Evolutionary conservation across 805 yeast genomes (phyloP).

Genomic region (Candida schatavii): DNA sequence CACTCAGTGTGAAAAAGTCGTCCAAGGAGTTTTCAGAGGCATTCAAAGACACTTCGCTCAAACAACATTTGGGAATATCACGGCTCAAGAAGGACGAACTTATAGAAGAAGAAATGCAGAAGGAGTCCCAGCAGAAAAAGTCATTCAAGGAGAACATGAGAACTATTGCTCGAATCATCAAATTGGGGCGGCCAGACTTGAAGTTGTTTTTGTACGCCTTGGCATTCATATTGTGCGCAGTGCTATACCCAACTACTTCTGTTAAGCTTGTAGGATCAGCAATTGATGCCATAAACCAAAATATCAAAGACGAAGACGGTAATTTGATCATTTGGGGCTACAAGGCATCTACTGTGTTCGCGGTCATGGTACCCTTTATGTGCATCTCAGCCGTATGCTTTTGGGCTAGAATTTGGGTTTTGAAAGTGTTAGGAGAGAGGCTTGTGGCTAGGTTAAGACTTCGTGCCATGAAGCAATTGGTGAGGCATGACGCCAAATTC

Average conservation of each 20-base stretch:
- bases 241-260: slow-evolving; percentile 41
- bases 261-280: slow-evolving; percentile 44
- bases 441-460: slow-evolving; percentile 42
- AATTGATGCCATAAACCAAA: slow-evolving; percentile 39
- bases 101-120: slow-evolving; percentile 29
- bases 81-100: slow-evolving; percentile 21
- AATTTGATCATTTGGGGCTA: slow-evolving; percentile 43
- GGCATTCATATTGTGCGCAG: slow-evolving; percentile 42
- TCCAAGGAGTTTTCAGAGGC: not conserved
- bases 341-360: slow-evolving; percentile 39
- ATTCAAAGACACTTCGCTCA: slow-evolving; percentile 13
- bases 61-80: slow-evolving; percentile 28
- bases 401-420: slow-evolving; percentile 47
- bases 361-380: slow-evolving; percentile 44
- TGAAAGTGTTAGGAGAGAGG: slow-evolving; percentile 40
- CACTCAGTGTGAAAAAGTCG: not conserved
- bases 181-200: slow-evolving; percentile 38
- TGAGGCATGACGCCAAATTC: slow-evolving; percentile 41
- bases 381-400: slow-evolving; percentile 40
- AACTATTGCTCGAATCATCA: slow-evolving; percentile 37
- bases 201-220: slow-evolving; percentile 36
- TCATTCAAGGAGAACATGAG: slow-evolving; percentile 31
- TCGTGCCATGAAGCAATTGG: slow-evolving; percentile 39
- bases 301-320: slow-evolving; percentile 35
- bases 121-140: slow-evolving; percentile 20